A percentile compares a stretch with the other conserved stretches of the same genome.
Evolutionary conservation across 192 early-diverging fungal species (phyloP).

Genomic region (Helicostylum pulchrum): DNA sequence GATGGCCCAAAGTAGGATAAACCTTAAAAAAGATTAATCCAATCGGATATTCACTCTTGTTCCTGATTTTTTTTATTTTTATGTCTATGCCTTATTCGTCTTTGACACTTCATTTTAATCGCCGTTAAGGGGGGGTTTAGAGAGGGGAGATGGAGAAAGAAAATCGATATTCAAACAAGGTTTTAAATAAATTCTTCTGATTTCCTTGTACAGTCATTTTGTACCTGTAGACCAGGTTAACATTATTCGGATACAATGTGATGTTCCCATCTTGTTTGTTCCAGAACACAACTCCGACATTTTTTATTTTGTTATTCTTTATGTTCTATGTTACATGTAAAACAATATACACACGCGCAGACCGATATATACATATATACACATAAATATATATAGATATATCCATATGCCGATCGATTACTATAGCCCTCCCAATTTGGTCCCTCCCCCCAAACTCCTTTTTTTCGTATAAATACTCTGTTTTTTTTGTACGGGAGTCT

Average conservation of each 20-base stretch:
- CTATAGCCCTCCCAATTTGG: neutral
- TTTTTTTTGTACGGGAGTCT: neutral
- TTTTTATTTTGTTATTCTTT: neutral
- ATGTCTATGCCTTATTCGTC: no score
- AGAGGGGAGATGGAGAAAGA: no score
- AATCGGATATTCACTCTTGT: no score
- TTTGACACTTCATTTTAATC: no score
- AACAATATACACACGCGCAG: no score
- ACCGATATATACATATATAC: neutral
- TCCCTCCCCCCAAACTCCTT: neutral
- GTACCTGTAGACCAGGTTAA: slow-evolving; percentile 8
- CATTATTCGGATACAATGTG: slow-evolving; percentile 4
- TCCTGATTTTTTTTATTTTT: no score
- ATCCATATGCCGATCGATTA: slow-evolving; percentile 6
- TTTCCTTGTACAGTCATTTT: neutral
- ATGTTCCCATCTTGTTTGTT: slow-evolving; percentile 6
- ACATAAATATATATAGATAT: neutral
- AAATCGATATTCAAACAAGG: no score
- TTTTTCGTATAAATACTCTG: slow-evolving; percentile 3
- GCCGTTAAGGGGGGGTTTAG: no score
- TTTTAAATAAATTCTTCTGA: no score
- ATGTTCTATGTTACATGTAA: no score
- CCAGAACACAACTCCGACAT: neutral
- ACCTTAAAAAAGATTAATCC: no score
- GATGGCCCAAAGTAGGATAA: no score